Base-by-base conservation (phyloP, 345 rosid genomes). In the Dipteronia sinensis region DNA sequence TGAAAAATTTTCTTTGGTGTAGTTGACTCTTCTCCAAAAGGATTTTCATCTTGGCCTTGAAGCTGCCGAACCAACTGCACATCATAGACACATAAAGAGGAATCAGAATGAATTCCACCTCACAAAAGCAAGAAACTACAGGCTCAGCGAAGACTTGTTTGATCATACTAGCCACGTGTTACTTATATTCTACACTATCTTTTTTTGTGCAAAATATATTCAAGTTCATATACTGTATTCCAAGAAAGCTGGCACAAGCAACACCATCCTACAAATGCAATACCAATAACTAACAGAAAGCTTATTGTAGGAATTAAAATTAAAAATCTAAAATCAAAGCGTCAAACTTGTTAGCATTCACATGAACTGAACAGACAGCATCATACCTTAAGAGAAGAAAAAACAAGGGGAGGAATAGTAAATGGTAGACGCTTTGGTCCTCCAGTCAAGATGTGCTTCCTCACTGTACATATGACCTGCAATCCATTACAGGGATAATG, bases 31-130 rank as follows among this genome's bases (percentile, higher is more conserved):
- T 89, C 93, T 55, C 93, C 99, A 78, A 96, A 96, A 73, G 99
- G 99, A 86, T 96, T 96, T 84, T 94, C 97, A 66, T 94, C 98
- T 78, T 87, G 94, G 67, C 85, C 97, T 85, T 95, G 98, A 83
- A 96, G 80, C 74, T 86, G 90, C 89, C 96, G 89, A 71, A 90
- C 87, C 84, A 96, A 86, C 98, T 94, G 87, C 67, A 78, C 58
- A 68, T 53, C 31, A 73, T 69, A 84, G 27, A 69, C 23, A 69
- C 8, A 19, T 69, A 29, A 67, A 75, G 56, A 62, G 53, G 65
- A 51, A 64, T 22, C 19, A 67, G n/a, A 78, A 74, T 29, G 40
- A 72, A 10, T 46, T 66, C 49, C 19, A n/a, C 15, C 38, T 65
- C 73, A 70, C 23, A 5, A 47, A 71, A 69, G 13, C 16, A 46